Conservation (phyloP, 176 grass and related monocot genomes). For the Neostapfia colusana region DNA sequence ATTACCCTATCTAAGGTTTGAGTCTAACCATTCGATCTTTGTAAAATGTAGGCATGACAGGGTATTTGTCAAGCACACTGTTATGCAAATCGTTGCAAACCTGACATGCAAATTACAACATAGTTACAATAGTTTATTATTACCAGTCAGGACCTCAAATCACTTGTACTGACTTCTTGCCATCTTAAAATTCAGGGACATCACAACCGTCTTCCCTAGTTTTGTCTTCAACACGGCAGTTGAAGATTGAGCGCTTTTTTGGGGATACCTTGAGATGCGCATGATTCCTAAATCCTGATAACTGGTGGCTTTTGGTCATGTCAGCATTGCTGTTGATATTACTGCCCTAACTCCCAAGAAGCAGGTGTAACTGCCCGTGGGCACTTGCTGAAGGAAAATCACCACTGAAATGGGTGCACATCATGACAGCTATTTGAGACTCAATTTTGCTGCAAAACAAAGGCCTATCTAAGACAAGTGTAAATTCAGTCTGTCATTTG, state of each 20-base stretch:
- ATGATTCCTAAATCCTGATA: not conserved
- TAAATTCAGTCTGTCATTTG: not conserved
- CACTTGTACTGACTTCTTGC: not conserved
- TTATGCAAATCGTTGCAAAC: not conserved
- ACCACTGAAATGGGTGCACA: not conserved
- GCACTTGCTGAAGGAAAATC: conserved; percentile 15
- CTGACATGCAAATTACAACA: not conserved
- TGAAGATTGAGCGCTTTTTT: conserved; percentile 54
- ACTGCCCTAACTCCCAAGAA: not conserved
- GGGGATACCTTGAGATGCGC: not conserved
- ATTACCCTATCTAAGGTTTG: conserved; percentile 69
- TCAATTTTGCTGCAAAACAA: not conserved
- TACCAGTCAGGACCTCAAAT: not conserved
- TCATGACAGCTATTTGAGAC: not conserved
- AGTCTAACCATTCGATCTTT: not conserved
- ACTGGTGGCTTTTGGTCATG: conserved; percentile 24
- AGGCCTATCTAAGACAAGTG: not conserved
- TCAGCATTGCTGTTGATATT: not conserved
- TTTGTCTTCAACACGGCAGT: conserved; percentile 81
- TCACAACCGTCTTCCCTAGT: conserved; percentile 79
- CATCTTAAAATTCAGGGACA: conserved; percentile 53
- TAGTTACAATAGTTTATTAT: not conserved
- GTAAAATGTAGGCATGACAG: not conserved
- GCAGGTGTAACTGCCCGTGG: conserved; percentile 2
- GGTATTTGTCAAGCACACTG: not conserved